Evolutionary conservation across 2,329 filamentous ascomycete genomes (phyloP), one percentile per base, ranked within the genome.

Genomic region (Byssochlamys sp.): DNA sequence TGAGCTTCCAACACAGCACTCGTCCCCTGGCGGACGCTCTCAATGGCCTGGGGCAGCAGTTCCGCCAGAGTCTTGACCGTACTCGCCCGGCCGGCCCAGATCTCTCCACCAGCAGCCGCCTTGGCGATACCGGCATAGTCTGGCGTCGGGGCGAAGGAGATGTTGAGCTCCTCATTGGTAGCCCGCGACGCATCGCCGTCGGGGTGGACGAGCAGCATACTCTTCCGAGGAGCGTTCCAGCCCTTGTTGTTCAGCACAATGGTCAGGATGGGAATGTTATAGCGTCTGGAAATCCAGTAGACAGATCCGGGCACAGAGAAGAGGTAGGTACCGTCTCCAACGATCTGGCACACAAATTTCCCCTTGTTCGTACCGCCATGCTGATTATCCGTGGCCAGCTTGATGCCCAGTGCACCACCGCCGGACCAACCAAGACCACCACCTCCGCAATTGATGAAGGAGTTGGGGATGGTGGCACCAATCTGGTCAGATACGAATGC

Each of bases 341-440:
- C 85, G 57, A 88, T 80, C 63, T 84, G 82, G 57, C 80, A 82
- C 1, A 85, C 81, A 60, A 85, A 84, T 59, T 80, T 82, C 29
- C 81, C 81, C 63, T 83, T 80, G 50, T 74, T 74, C 1, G 63
- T 68, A 0, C 76, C 79, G 6, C 80, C 78, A 35, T 79, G 74
- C 59, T 79, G 71, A 2, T 71, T 70, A 54, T 86, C 80, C 0
- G 79, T 78, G 0, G 87, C 89, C 6, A 92, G 80, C 69, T 91
- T 91, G 67, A 91, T 85, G 1, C 89, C 89, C 2, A 92, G 71
- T 0, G 87, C 86, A 55, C 77, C 89, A 12, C 89, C 89, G 12
- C 88, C 89, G 10, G 84, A 88, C 89, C 89, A 92, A 1, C 89
- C 89, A 0, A 92, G 82, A 1, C 89, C 89, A 12, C 88, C 89